Base-by-base conservation (phyloP, 371 early-diverging fungal species). In the Lichtheimia ornata region DNA sequence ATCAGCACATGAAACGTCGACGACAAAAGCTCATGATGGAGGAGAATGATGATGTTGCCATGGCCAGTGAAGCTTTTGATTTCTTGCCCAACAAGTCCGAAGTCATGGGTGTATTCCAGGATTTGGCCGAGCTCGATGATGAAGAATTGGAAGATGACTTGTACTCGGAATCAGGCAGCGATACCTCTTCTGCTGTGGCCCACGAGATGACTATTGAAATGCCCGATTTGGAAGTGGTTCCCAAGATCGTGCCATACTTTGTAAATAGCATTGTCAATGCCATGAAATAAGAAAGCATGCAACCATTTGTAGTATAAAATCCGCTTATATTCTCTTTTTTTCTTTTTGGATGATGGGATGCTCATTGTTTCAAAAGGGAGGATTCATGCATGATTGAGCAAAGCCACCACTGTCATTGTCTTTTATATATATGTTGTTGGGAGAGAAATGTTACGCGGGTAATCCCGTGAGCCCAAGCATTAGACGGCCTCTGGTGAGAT, bases 11-110 rank as follows among this genome's bases (percentile, higher is more conserved):
- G 53, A 50, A 63, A n/a, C 65, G 63, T 4, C 51, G 51, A 25
- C 62, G 70, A 6, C 62, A 61, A 47, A 64, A 65, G 56, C 43
- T 65, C 4, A 59, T 67, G 44, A 53, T 60, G 64, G 59, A 60
- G 27, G 59, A 50, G 11, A 49, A 17, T 7, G 63, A 59, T 7
- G 24, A 35, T 9, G 61, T 27, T 13, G 41, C 40, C 4, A 61
- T 64, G 4, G 18, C 49, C 35, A 53, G 55, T 6, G 44, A 56
- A 42, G 60, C 62, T 5, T 30, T 62, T 24, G 58, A 62, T 35
- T 55, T 69, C 45, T 55, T 57, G 25, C 56, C 55, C 22, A 58
- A 64, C 45, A 28, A 56, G 7, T 20, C 54, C 13, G 63, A 61
- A 24, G 20, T 61, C 7, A 20, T 65, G 43, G 62, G 65, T 13